Conservation (phyloP, 768 basidiomycete genomes). For the Sporobolomyces roseus region DNA sequence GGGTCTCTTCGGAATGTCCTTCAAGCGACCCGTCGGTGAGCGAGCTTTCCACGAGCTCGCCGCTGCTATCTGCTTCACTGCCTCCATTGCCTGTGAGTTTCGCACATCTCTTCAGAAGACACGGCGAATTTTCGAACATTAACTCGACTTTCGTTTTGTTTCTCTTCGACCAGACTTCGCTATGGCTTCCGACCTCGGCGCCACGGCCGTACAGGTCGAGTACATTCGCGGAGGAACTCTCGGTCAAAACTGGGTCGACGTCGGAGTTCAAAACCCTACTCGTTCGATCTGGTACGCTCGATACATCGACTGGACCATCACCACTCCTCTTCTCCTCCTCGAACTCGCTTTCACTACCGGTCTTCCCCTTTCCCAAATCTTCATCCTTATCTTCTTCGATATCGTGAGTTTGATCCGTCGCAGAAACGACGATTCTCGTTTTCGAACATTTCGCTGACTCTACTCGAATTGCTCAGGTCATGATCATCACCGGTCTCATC, state of each 20-base stretch:
- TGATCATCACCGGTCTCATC: slow-evolving; percentile 51
- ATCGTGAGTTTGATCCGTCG: slow-evolving; percentile 12
- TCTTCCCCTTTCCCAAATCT: slow-evolving; percentile 55
- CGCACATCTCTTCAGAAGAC: slow-evolving; percentile 48
- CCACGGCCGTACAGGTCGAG: slow-evolving; percentile 54
- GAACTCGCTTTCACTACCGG: slow-evolving; percentile 54
- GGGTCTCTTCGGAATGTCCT: slow-evolving; percentile 45
- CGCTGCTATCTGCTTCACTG: slow-evolving; percentile 52
- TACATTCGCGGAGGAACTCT: slow-evolving; percentile 48
- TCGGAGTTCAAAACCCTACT: slow-evolving; percentile 37
- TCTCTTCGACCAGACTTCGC: slow-evolving; percentile 48
- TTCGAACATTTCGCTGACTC: no score
- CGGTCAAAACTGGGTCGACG: slow-evolving; percentile 39
- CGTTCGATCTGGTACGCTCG: slow-evolving; percentile 54
- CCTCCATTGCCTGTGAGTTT: slow-evolving; percentile 47
- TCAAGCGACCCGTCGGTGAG: slow-evolving; percentile 48
- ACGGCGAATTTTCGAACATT: no score
- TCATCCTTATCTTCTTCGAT: slow-evolving; percentile 55
- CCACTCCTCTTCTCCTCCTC: slow-evolving; percentile 57
- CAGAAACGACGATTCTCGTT: no score
- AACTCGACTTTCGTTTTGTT: no score
- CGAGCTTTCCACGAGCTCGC: slow-evolving; percentile 57
- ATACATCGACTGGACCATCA: slow-evolving; percentile 59
- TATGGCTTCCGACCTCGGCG: slow-evolving; percentile 60
- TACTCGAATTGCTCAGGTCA: no score